These are phyloP conservation scores for Alternaria ethzedia DNA, from an alignment of 2,329 filamentous ascomycete genomes.

Conservation along the genomic window DNA sequence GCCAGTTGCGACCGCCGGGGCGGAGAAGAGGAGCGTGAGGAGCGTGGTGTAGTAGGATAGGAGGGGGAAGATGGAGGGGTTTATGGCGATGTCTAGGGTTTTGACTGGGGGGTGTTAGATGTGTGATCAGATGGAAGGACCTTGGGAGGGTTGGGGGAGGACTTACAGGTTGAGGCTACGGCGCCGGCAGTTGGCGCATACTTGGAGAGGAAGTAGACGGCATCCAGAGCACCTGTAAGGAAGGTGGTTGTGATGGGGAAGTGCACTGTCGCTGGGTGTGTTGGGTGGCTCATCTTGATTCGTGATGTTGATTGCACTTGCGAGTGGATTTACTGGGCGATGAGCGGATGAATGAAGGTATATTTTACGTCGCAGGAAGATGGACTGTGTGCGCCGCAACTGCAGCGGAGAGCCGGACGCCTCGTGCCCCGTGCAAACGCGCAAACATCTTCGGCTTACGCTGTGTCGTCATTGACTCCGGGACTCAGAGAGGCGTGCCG, in stretches of 20 bases:
- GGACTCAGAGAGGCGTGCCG: not conserved
- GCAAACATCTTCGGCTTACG: not conserved
- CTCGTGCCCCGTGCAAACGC: not conserved
- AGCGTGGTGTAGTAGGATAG: slow-evolving; percentile 55
- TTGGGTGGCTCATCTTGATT: slow-evolving; percentile 47
- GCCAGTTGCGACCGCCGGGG: slow-evolving; percentile 44
- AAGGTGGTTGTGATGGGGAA: slow-evolving; percentile 56
- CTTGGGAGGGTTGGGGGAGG: too few species aligned
- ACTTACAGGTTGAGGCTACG: slow-evolving; percentile 35
- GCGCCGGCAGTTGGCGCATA: slow-evolving; percentile 43
- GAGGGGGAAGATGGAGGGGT: slow-evolving; percentile 44
- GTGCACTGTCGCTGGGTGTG: slow-evolving; percentile 56
- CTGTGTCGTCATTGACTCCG: slow-evolving; percentile 12
- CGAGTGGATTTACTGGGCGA: not conserved
- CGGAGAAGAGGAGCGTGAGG: slow-evolving; percentile 44
- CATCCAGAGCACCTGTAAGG: slow-evolving; percentile 52
- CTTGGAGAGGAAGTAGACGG: slow-evolving; percentile 43
- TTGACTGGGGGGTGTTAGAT: slow-evolving; percentile 27
- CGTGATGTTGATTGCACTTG: not conserved
- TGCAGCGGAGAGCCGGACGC: slow-evolving; percentile 9
- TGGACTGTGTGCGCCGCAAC: not conserved
- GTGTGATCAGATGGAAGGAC: not conserved
- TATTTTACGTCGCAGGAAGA: not conserved
- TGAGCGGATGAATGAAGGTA: too few species aligned
- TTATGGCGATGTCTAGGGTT: slow-evolving; percentile 33